Base-by-base conservation (phyloP, 148 eudicot species). In the Fagopyrum homotropicum region DNA sequence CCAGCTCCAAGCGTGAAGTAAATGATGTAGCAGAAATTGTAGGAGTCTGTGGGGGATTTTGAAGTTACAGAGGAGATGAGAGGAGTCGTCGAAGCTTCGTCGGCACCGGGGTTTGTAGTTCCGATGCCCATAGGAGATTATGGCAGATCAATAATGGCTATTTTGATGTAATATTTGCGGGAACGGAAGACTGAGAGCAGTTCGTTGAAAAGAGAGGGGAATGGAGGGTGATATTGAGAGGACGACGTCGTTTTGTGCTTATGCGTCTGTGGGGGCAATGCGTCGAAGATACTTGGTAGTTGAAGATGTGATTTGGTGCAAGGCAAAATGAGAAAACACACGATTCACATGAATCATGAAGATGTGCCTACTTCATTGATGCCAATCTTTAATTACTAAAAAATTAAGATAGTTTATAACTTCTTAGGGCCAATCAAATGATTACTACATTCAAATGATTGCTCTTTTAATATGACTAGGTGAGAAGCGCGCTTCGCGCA, bases 1-100 rank as follows among this genome's bases (percentile, higher is more conserved):
- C 93, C 93, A n/a, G 87, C 79, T 29, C 93, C 93, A 4, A 87
- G 72, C 1, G 85, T 85, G 87, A 93, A 93, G 88, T 89, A 87
- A 75, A 90, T 85, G 35, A 83, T 81, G 88, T 93, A 93, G 8
- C 96, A 90, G 0, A 93, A 40, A 71, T 89, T 81, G 83, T 73
- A 90, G 7, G 86, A 2, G 76, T 92, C 97, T 14, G 81, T 79
- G 14, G 97, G 93, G 76, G 74, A 54, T 43, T 76, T 80, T 15
- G 43, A 0, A 11, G 82, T 1, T 12, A 72, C 73, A 57, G 78
- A 69, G 4, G 77, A 52, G 22, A 78, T 79, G 72, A 76, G 86
- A 0, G 89, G 63, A 22, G 79, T 40, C 35, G 72, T 84, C 14
- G 78, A 7, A 50, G 81, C 77, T 54, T 77, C 78, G 54, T 72